Evolutionary conservation across 2,329 filamentous ascomycete genomes (phyloP), one percentile per base, ranked within the genome.

Genomic region (Diaporthe velutina): DNA sequence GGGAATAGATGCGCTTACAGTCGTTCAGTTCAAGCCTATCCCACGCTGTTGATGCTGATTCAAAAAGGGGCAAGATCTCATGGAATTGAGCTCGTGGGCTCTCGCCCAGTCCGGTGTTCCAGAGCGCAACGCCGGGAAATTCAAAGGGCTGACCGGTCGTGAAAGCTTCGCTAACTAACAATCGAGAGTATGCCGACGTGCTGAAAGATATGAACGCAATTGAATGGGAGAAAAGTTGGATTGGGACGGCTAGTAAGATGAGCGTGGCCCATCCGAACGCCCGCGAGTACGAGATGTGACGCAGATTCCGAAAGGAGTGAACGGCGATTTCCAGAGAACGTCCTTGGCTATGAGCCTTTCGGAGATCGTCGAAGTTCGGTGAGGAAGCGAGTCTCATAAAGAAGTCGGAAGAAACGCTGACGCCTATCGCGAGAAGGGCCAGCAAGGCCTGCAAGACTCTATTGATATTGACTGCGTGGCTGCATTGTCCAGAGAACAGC

Each of bases 51-150:
- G 55, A 22, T 38, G 33, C 55, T 58, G 22, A 25, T 58, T 13
- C 3, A 3, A 35, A 22, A n/a, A 0, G 8, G 8, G 55, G 55
- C 19, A 58, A 17, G 22, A 58, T 25, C 1, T n/a, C 30, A 15
- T 38, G 0, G n/a, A 58, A 58, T 2, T 38, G 55, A 35, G 55
- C 22, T 2, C 30, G 54, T 30, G 7, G 6, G 19, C 2, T n/a
- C 17, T n/a, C n/a, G 19, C 19, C 17, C 7, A 2, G 22, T 1
- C 1, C 2, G 19, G 6, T 25, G n/a, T 8, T 25, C n/a, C 4
- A 28, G 22, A 52, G 5, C 12, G 13, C 50, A 28, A 54, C 5
- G 12, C 25, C 50, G 1, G 50, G 50, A 8, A 17, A 54, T 28
- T 1, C 3, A 15, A 28, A 54, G 5, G 12, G 10, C 8, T 54